Percentiles rank a stretch among this genome's conserved stretches.
Conservation (phyloP, 768 basidiomycete species). For the Vararia minispora region DNA sequence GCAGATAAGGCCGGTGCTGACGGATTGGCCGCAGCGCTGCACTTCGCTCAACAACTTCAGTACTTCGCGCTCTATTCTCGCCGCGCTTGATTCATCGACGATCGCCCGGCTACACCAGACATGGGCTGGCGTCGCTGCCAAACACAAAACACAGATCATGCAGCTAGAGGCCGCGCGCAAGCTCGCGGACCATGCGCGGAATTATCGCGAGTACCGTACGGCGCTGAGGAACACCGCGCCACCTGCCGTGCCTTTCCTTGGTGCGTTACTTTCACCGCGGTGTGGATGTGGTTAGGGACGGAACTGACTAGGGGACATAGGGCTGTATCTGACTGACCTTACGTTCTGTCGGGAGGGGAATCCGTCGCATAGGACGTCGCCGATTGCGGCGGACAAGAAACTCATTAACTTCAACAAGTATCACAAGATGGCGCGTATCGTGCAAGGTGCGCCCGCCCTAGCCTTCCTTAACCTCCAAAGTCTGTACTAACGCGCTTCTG, state of each 20-base stretch:
- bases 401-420: constrained; percentile 97
- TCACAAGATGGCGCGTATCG: constrained; percentile 77
- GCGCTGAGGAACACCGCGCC: constrained; percentile 80
- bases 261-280: constrained; percentile 26
- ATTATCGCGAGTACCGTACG: constrained; percentile 85
- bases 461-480: background rate
- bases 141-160: constrained; percentile 72
- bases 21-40: constrained; percentile 55
- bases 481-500: background rate
- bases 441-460: constrained; percentile 45
- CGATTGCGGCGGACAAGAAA: constrained; percentile 61
- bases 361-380: constrained; percentile 72
- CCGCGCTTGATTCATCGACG: constrained; percentile 91
- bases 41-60: constrained; percentile 79
- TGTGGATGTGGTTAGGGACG: constrained; percentile 9
- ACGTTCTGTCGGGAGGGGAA: constrained; percentile 97
- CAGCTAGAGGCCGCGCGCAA: constrained; percentile 73
- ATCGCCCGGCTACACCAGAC: constrained; percentile 88
- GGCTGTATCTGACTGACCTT: constrained; percentile 81
- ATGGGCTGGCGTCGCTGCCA: constrained; percentile 65
- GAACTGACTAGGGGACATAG: constrained; percentile 24
- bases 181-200: constrained; percentile 84
- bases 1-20: background rate
- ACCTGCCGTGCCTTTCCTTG: constrained; percentile 92
- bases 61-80: constrained; percentile 84